These are phyloP conservation scores for Phytophthora palmivora DNA, from an alignment of 352 stramenopile species.

Conservation along the genomic window DNA sequence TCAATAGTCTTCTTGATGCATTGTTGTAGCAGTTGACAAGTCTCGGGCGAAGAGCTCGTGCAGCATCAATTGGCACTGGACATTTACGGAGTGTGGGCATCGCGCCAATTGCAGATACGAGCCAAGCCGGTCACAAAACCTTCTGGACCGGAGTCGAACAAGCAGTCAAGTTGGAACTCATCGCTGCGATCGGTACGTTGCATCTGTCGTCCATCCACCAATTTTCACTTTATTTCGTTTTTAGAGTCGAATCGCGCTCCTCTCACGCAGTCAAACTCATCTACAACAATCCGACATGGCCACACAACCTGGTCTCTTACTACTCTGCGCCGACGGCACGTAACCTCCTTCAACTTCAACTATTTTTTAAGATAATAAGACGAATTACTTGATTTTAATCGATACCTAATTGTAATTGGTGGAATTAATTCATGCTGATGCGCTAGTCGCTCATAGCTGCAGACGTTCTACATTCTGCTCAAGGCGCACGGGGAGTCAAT, in stretches of 20 bases:
- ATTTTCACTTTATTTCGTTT: background rate
- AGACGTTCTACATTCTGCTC: slow-evolving; percentile 71
- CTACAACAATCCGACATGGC: slow-evolving; percentile 55
- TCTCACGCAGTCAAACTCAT: slow-evolving; percentile 63
- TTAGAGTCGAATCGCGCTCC: slow-evolving; percentile 60
- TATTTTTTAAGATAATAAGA: too few relatives aligned
- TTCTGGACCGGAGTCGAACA: slow-evolving; percentile 46
- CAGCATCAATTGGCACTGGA: slow-evolving; percentile 60
- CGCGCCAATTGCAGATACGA: slow-evolving; percentile 11
- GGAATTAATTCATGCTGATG: too few relatives aligned
- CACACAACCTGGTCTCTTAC: slow-evolving; percentile 41
- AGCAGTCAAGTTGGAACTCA: slow-evolving; percentile 55
- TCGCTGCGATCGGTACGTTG: slow-evolving; percentile 56
- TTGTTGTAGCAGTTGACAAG: slow-evolving; percentile 26
- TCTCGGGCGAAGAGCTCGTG: slow-evolving; percentile 44
- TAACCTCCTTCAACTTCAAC: slow-evolving; percentile 21
- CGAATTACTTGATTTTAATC: too few relatives aligned
- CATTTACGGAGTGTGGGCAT: slow-evolving; percentile 42
- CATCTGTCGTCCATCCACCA: background rate
- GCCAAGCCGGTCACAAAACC: slow-evolving; percentile 10
- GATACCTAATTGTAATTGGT: too few relatives aligned
- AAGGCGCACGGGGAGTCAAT: slow-evolving; percentile 58
- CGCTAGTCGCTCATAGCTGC: slow-evolving; percentile 71
- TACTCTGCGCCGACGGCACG: slow-evolving; percentile 70
- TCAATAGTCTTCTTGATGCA: background rate